Evolutionary conservation across 495 filamentous ascomycete species (phyloP).

Genomic region (Penicillium steckii): DNA sequence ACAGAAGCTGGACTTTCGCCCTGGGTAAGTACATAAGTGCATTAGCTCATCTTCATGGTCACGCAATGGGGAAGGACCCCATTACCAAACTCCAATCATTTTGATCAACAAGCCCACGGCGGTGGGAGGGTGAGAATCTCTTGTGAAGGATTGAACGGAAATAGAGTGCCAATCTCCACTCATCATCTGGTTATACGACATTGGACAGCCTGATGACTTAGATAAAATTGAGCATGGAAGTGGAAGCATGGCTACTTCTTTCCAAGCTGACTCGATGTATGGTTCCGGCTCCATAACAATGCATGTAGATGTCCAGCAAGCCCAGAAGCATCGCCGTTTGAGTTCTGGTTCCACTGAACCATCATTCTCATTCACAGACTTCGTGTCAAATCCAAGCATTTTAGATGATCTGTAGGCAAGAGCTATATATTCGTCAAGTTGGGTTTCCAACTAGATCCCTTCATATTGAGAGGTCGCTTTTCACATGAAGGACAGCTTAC

Average conservation of each 20-base stretch:
- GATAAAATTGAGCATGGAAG: neutral
- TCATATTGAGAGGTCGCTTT: no score
- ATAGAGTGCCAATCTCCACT: neutral
- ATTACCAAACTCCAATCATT: neutral
- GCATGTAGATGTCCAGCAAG: slow-evolving; percentile 6
- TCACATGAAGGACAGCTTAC: neutral
- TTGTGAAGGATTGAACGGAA: neutral
- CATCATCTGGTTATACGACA: neutral
- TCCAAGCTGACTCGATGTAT: neutral
- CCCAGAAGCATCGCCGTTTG: slow-evolving; percentile 4
- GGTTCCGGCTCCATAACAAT: slow-evolving; percentile 6
- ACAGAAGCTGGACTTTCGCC: slow-evolving; percentile 4
- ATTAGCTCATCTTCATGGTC: neutral
- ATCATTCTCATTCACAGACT: neutral
- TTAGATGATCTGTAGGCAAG: slow-evolving; percentile 1
- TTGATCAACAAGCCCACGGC: neutral
- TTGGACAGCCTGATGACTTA: neutral
- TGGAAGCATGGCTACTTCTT: slow-evolving; percentile 4
- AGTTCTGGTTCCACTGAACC: neutral
- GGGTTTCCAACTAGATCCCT: no score
- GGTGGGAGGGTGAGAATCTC: neutral
- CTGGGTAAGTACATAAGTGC: neutral
- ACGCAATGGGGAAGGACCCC: neutral
- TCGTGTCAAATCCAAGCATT: slow-evolving; percentile 1
- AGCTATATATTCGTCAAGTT: neutral